phyloP scores from a whole-genome alignment of 805 yeast species.

The Candida methanosorbosa region DNA sequence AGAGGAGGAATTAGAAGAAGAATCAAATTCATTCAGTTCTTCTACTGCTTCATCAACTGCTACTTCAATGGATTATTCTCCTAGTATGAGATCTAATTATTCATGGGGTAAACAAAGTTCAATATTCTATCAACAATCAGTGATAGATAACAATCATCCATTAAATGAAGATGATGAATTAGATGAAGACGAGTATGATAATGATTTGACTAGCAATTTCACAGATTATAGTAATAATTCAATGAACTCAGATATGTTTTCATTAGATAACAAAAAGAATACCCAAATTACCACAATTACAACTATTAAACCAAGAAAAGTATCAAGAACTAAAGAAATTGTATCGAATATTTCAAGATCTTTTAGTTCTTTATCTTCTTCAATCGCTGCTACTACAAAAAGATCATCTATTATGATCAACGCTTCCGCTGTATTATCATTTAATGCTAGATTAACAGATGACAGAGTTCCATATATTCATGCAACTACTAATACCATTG shows the following conservation, averaged over 20 bases:
- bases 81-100: too few species aligned
- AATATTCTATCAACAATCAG: too few species aligned
- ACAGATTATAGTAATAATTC: neutral
- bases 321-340: too few species aligned
- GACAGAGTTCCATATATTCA: neutral
- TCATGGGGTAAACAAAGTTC: too few species aligned
- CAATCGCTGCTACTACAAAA: neutral
- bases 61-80: too few species aligned
- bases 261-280: neutral
- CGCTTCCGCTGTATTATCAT: slow-evolving; percentile 1
- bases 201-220: too few species aligned
- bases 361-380: neutral
- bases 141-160: neutral
- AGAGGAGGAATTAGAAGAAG: too few species aligned
- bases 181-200: neutral
- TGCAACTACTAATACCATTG: neutral
- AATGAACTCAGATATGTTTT: neutral
- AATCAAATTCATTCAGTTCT: too few species aligned
- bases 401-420: neutral
- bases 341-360: slow-evolving; percentile 1
- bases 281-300: too few species aligned
- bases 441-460: slow-evolving; percentile 5
- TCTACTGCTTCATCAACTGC: too few species aligned
- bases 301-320: too few species aligned
- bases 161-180: neutral